Evolutionary conservation across 768 basidiomycete genomes (phyloP), one percentile per base, ranked within the genome.

Genomic region (Rhodosporidiobolus sp.): DNA sequence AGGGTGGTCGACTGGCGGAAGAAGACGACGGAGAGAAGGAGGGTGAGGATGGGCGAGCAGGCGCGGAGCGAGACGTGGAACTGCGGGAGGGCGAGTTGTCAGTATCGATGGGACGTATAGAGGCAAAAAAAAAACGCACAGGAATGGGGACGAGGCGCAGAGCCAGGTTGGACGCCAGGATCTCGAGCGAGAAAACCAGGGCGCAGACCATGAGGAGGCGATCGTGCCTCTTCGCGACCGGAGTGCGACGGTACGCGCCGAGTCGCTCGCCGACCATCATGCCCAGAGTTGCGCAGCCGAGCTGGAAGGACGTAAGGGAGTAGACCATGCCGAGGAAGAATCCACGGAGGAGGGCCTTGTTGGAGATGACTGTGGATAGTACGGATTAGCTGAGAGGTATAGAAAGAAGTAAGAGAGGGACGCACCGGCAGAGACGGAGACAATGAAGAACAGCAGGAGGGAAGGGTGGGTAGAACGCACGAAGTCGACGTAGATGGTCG

Each of bases 31-130:
- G 70, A 72, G 45, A 69, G 60, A 64, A 64, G 34, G 34, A 75
- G 70, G 28, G 74, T 75, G 50, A 75, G 60, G 61, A 75, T 56
- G 22, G 74, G 74, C 1, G 74, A 53, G 3, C 64, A 64, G 4
- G 74, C 74, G 45, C 74, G 74, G 3, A 75, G 64, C 30, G 70
- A 71, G 35, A 75, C 57, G 60, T 75, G 74, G 49, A 69, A 72
- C 72, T 73, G 54, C 19, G 43, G 28, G 53, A 34, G 45, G 11
- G 4, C 16, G 57, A 24, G 3, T 3, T 5, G 28, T 53, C 12
- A 14, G 16, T 4, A 1, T 17, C 0, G 35, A 8, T n/a, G 32
- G 14, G 11, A 34, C 34, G 26, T 17, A 14, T 22, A 28, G 8
- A 16, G 30, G n/a, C n/a, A 32, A 17, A 24, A 3, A 32, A 16